Conservation (phyloP, 768 basidiomycete genomes). For the Ramaria rubella region DNA sequence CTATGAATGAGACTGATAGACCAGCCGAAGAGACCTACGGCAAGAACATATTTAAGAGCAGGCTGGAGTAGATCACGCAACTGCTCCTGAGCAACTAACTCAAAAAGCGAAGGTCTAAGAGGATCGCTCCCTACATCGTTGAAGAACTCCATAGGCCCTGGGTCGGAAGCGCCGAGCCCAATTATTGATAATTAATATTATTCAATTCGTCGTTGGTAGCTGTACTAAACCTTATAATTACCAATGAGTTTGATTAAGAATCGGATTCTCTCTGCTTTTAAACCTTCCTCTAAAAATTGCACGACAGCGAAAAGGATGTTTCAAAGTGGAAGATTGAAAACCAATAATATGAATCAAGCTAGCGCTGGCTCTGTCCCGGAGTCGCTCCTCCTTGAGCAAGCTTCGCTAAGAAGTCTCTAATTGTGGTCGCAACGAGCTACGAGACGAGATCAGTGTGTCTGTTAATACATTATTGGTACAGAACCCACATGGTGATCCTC, state of each 20-base stretch:
- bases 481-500: slow-evolving; percentile 72
- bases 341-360: not conserved
- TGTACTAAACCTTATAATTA: too few relatives aligned
- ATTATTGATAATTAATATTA: too few relatives aligned
- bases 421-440: slow-evolving; percentile 4
- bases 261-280: too few relatives aligned
- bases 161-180: too few relatives aligned
- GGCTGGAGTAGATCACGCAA: slow-evolving; percentile 88
- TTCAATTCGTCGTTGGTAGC: too few relatives aligned
- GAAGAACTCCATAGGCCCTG: slow-evolving; percentile 66
- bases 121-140: slow-evolving; percentile 69
- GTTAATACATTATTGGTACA: not conserved
- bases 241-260: too few relatives aligned
- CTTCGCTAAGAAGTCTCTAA: slow-evolving; percentile 8
- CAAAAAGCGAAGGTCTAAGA: slow-evolving; percentile 78
- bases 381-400: not conserved
- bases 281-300: too few relatives aligned
- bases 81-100: slow-evolving; percentile 91
- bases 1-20: not conserved
- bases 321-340: not conserved
- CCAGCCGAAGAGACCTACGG: slow-evolving; percentile 46
- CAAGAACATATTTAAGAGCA: slow-evolving; percentile 88
- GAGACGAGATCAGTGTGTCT: not conserved
- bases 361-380: slow-evolving; percentile 3
- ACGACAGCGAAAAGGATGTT: not conserved